These are phyloP conservation scores for Porogramme epimiltina DNA, from an alignment of 1,284 basidiomycete species.

Conservation along the genomic window DNA sequence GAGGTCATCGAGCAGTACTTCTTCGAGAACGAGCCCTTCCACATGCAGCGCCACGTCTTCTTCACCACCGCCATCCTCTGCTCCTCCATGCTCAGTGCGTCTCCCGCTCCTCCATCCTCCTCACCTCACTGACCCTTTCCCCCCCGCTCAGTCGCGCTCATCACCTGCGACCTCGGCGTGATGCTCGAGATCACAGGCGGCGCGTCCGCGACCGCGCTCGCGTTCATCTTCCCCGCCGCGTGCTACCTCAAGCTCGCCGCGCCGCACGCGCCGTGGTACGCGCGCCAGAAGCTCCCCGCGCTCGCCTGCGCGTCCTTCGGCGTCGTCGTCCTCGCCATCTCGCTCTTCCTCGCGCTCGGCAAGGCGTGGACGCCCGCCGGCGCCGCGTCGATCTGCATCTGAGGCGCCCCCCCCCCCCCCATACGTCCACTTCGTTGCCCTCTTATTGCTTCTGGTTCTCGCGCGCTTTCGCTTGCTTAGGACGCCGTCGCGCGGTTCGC, in stretches of 20 bases:
- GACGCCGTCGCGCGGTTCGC: no score
- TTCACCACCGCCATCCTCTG: slow-evolving; percentile 89
- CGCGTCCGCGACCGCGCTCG: slow-evolving; percentile 90
- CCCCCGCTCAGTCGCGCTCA: slow-evolving; percentile 71
- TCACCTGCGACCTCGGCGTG: slow-evolving; percentile 96
- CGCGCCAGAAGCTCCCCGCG: slow-evolving; percentile 74
- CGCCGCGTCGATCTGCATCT: slow-evolving; percentile 67
- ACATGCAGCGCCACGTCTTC: slow-evolving; percentile 83
- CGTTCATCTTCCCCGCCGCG: slow-evolving; percentile 91
- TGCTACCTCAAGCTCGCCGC: slow-evolving; percentile 82
- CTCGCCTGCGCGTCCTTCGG: slow-evolving; percentile 78
- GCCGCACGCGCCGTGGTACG: slow-evolving; percentile 61
- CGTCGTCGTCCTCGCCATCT: slow-evolving; percentile 75
- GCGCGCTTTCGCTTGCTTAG: no score
- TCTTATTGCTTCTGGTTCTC: no score
- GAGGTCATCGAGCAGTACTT: slow-evolving; percentile 95
- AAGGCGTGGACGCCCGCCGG: slow-evolving; percentile 79
- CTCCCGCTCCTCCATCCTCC: slow-evolving; percentile 1
- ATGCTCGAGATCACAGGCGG: slow-evolving; percentile 98
- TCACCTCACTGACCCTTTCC: no score
- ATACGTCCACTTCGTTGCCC: no score
- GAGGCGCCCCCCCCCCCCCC: no score
- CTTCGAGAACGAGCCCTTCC: slow-evolving; percentile 84
- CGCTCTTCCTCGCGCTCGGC: slow-evolving; percentile 70
- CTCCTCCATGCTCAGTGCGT: slow-evolving; percentile 80